Evolutionary conservation across 176 grass and related monocot genomes (phyloP), one percentile per base, ranked within the genome.

Genomic region (Juncus effusus): DNA sequence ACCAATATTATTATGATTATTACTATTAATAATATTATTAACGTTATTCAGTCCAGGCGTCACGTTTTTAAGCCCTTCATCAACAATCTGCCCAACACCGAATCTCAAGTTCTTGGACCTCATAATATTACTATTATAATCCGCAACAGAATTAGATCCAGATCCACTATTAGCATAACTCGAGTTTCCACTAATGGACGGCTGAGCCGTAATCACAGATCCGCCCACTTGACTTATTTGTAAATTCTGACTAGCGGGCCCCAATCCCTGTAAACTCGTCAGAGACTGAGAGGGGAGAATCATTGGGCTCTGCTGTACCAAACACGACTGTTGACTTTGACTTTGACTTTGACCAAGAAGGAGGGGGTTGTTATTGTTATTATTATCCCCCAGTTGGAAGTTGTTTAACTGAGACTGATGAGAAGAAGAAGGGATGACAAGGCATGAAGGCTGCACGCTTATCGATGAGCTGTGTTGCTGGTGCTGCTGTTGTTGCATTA

Each of bases 371-470:
- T 89, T 47, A 47, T 47, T 47, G 9, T 47, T 47, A 47, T 47
- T 47, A 47, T 47, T 47, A 15, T 89, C 83, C 28, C 70, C 79
- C 72, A 66, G 42, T 57, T 85, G 70, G 70, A 89, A 90, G 19
- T 38, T 74, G 15, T 80, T 86, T 75, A 92, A 75, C 55, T 81
- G 67, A 47, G 44, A 47, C 44, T 47, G 44, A 47, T 28, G 19
- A 28, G 19, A 28, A 67, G 85, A 84, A 3, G 65, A 54, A 13
- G 86, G 78, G 64, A 83, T 69, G 65, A 99, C 78, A 63, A 99
- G 77, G 70, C 89, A 87, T 60, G 95, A 99, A 69, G 89, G 81
- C 77, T 94, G 90, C 69, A 94, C 85, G 61, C 82, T 87, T 42
- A 87, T 52, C 12, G 76, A 72, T 60, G 69, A 53, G 44, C 14